Evolutionary conservation across 169 alveolate species (phyloP).

Genomic region (Plasmodium billcollinsi): DNA sequence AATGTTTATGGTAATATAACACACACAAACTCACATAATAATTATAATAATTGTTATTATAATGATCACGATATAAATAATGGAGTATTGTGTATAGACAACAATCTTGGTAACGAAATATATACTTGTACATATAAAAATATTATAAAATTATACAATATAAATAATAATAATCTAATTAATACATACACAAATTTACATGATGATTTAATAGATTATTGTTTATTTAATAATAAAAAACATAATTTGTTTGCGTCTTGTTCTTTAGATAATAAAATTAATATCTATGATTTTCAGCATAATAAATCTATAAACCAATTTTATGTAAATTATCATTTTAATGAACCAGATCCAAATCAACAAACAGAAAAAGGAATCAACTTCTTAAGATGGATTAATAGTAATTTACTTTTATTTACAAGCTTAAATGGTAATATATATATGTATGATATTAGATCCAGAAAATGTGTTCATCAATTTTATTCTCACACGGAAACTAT

Average conservation of each 20-base stretch:
- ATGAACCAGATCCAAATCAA: slow-evolving; percentile 1
- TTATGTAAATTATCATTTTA: slow-evolving; percentile 49
- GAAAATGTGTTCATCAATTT: slow-evolving; percentile 67
- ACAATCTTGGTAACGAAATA: slow-evolving; percentile 36
- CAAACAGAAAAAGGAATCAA: slow-evolving; percentile 63
- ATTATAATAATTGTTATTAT: background rate
- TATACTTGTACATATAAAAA: slow-evolving; percentile 32
- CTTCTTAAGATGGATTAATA: slow-evolving; percentile 54
- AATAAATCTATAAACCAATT: slow-evolving; percentile 53
- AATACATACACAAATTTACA: slow-evolving; percentile 34
- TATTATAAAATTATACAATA: slow-evolving; percentile 18
- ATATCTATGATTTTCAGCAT: slow-evolving; percentile 39
- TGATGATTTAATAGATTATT: slow-evolving; percentile 54
- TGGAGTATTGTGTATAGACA: slow-evolving; percentile 64
- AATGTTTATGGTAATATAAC: background rate
- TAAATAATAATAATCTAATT: slow-evolving; percentile 36
- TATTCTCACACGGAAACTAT: slow-evolving; percentile 66
- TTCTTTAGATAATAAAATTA: slow-evolving; percentile 53
- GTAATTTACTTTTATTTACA: slow-evolving; percentile 56
- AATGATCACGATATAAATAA: slow-evolving; percentile 13
- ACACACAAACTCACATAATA: background rate
- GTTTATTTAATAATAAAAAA: slow-evolving; percentile 59
- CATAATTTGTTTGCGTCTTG: slow-evolving; percentile 60
- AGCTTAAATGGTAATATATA: slow-evolving; percentile 70
- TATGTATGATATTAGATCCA: slow-evolving; percentile 54